A percentile compares a stretch with the other conserved stretches of the same genome.
Conservation (phyloP, 352 stramenopile genomes). For the Peronospora destructor region DNA sequence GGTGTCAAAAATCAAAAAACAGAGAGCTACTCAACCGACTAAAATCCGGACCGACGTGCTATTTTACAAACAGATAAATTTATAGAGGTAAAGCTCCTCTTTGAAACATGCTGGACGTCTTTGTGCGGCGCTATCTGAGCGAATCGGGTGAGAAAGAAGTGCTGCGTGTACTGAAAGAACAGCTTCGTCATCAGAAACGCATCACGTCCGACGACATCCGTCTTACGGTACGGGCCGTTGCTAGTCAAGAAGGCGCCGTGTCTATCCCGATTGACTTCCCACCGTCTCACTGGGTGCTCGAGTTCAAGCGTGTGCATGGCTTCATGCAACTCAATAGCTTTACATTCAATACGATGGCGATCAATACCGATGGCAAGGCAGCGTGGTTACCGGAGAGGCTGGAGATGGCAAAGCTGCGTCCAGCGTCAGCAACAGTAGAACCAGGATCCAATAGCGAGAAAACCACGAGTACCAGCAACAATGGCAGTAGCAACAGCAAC, state of each 20-base stretch:
- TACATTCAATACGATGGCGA: constrained; percentile 2
- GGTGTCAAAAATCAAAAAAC: too few species aligned
- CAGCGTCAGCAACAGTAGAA: background rate
- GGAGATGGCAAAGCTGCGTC: constrained; percentile 4
- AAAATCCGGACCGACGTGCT: too few species aligned
- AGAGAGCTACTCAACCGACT: too few species aligned
- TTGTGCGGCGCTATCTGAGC: constrained; percentile 13
- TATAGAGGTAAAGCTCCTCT: too few species aligned
- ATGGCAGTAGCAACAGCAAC: background rate
- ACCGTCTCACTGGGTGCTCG: constrained; percentile 36
- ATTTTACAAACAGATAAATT: too few species aligned
- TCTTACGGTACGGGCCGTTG: constrained; percentile 37
- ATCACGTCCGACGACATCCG: constrained; percentile 50
- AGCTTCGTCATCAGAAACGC: constrained; percentile 34
- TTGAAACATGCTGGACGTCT: background rate
- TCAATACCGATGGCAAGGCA: constrained; percentile 1
- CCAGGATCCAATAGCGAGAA: background rate
- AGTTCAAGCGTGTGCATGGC: constrained; percentile 45
- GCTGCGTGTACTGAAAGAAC: constrained; percentile 31
- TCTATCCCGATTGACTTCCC: constrained; percentile 41
- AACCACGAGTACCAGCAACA: background rate
- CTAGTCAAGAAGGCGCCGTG: constrained; percentile 29
- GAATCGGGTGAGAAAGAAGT: too few species aligned
- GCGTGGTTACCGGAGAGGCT: constrained; percentile 13
- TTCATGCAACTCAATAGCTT: constrained; percentile 34